Evolutionary conservation across 108 stramenopile species (phyloP), one percentile per base, ranked within the genome.

Genomic region (Fragilaria crotonensis): DNA sequence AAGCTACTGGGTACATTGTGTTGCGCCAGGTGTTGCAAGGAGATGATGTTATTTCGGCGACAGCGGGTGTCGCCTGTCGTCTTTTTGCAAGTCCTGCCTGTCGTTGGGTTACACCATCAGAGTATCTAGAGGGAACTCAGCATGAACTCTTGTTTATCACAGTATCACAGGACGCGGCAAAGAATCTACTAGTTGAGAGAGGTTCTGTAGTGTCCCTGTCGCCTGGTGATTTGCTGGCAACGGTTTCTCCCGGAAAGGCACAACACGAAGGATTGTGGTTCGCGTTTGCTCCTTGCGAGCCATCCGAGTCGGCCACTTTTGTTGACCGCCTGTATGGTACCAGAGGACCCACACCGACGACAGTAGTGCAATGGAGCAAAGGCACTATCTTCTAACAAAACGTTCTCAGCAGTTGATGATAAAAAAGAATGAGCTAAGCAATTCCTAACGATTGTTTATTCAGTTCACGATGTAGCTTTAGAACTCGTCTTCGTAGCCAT

Each of bases 321-420:
- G 51, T 64, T 17, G 63, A 74, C 45, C 49, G 30, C 5, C 47
- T 74, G 21, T 62, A 54, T 69, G 67, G 72, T 32, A 45, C 54
- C 23, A 45, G 67, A 46, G 67, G 73, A 0, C 67, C 68, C 22
- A 74, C 73, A 2, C 73, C 73, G 0, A 74, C 73, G 1, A 60
- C 67, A 4, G 73, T 68, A 17, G 31, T 74, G 21, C 73, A 74
- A 54, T 74, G 73, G 73, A 68, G 67, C 60, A 74, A 74, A 56
- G 73, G 73, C 14, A 69, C 73, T 4, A 54, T 64, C 1, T 62
- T 68, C 48, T 68, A 2, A 25, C 9, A 44, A 44, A n/a, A n/a
- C n/a, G n/a, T n/a, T n/a, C n/a, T n/a, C n/a, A n/a, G n/a, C n/a
- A n/a, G n/a, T 17, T 11, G 17, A 17, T 11, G 17, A 48, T 3